Evolutionary conservation across 108 stramenopile species (phyloP).

Genomic region (Pseudonitzschia multiseries): DNA sequence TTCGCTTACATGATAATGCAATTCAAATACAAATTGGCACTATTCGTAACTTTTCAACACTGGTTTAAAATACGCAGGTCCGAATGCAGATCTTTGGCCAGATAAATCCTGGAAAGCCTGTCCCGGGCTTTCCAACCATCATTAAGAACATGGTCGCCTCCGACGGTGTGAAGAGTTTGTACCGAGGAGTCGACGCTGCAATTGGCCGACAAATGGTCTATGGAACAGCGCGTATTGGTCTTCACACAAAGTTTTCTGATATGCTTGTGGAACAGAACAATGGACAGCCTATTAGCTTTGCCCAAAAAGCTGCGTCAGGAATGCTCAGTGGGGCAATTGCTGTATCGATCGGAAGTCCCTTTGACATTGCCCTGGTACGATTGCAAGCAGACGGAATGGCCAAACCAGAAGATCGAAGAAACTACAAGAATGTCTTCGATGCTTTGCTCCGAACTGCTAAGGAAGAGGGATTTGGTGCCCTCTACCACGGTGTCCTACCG

Average conservation of each 20-base stretch:
- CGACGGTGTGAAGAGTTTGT: conserved; percentile 80
- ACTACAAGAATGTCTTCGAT: conserved; percentile 98
- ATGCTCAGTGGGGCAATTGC: conserved; percentile 95
- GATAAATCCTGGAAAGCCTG: conserved; percentile 87
- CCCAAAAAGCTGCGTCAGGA: conserved; percentile 84
- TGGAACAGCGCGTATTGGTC: conserved; percentile 98
- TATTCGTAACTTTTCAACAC: background rate
- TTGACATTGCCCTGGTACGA: conserved; percentile 96
- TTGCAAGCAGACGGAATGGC: conserved; percentile 97
- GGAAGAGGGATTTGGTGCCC: conserved; percentile 93
- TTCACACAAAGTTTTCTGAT: conserved; percentile 94
- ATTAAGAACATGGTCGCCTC: conserved; percentile 70
- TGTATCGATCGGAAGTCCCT: conserved; percentile 97
- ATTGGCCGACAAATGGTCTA: conserved; percentile 97
- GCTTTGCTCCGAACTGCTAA: conserved; percentile 84
- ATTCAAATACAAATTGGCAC: background rate
- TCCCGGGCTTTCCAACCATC: conserved; percentile 75
- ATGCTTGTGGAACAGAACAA: conserved; percentile 77
- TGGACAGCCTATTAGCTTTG: conserved; percentile 86
- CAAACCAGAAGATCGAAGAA: conserved; percentile 80
- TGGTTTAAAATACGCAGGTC: conserved; percentile 30
- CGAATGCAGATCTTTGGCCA: conserved; percentile 93
- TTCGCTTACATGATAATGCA: too few species aligned
- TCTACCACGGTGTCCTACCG: conserved; percentile 94
- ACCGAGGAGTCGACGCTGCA: conserved; percentile 95